Conservation (phyloP, 768 basidiomycete species). For the Lactifluus hygrophoroides region DNA sequence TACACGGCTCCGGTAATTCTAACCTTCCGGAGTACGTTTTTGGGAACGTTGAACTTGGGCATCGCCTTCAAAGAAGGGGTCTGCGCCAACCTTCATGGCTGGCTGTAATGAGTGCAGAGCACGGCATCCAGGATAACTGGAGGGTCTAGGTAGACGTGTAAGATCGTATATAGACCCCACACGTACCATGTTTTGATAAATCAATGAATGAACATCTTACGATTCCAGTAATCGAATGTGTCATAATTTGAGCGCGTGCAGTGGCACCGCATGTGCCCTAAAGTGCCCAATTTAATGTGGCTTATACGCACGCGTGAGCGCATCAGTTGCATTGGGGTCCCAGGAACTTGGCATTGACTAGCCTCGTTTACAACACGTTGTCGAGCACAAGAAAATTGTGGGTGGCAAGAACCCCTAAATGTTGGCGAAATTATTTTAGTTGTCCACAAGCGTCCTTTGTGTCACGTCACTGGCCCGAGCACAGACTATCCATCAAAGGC, state of each 20-base stretch:
- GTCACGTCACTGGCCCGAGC: slow-evolving; percentile 1
- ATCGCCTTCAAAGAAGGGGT: background rate
- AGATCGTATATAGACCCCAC: slow-evolving; percentile 11
- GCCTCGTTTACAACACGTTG: slow-evolving; percentile 20
- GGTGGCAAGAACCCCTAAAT: slow-evolving; percentile 1
- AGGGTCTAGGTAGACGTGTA: background rate
- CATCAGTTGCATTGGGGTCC: background rate
- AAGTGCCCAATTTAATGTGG: slow-evolving; percentile 3
- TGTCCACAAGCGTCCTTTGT: background rate
- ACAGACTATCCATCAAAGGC: background rate
- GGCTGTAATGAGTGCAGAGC: background rate
- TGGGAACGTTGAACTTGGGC: background rate
- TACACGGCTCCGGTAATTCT: background rate
- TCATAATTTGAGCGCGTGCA: slow-evolving; percentile 12
- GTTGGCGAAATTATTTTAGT: background rate
- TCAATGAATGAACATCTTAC: slow-evolving; percentile 2
- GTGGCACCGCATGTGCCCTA: slow-evolving; percentile 1
- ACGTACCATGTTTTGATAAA: slow-evolving; percentile 6
- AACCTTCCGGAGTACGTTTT: background rate
- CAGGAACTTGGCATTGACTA: slow-evolving; percentile 6
- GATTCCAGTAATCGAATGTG: slow-evolving; percentile 5
- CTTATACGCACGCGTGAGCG: slow-evolving; percentile 3
- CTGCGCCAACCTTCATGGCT: background rate
- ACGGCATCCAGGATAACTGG: slow-evolving; percentile 1
- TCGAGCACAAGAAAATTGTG: background rate